Conservation (phyloP, 805 yeast species). For the Crinitomyces ghanaensis region DNA sequence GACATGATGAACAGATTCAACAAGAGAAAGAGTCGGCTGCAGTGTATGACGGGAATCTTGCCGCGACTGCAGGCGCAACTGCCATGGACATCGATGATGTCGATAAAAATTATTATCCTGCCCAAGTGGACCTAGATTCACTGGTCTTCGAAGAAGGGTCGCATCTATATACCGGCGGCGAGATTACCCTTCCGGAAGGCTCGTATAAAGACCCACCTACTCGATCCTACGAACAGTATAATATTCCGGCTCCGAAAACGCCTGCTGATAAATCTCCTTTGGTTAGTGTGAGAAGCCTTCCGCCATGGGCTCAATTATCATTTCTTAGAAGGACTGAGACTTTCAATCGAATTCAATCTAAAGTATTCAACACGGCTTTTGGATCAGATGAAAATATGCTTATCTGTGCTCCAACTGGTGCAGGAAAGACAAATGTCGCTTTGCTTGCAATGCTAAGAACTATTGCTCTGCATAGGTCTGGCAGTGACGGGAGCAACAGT, state of each 20-base stretch:
- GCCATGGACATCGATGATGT: slow-evolving; percentile 14
- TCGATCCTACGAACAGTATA: slow-evolving; percentile 74
- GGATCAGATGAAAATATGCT: slow-evolving; percentile 57
- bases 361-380: slow-evolving; percentile 72
- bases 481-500: slow-evolving; percentile 16
- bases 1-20: slow-evolving; percentile 18
- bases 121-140: slow-evolving; percentile 49
- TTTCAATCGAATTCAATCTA: slow-evolving; percentile 75
- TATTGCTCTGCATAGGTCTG: slow-evolving; percentile 40
- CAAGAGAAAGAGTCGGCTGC: slow-evolving; percentile 3
- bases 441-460: slow-evolving; percentile 65
- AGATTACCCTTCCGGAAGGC: slow-evolving; percentile 69
- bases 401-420: slow-evolving; percentile 97
- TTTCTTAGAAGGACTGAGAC: slow-evolving; percentile 53
- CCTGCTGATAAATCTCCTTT: slow-evolving; percentile 32
- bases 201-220: slow-evolving; percentile 60
- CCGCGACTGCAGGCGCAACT: slow-evolving; percentile 1
- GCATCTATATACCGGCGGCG: slow-evolving; percentile 52
- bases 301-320: slow-evolving; percentile 71
- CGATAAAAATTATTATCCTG: slow-evolving; percentile 25
- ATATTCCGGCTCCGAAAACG: slow-evolving; percentile 73
- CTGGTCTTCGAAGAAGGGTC: slow-evolving; percentile 63
- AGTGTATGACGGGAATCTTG: slow-evolving; percentile 1
- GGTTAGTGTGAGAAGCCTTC: slow-evolving; percentile 51
- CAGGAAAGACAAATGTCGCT: slow-evolving; percentile 97